Conservation (phyloP, 139 green algal genomes). For the Chlorella ohadii region DNA sequence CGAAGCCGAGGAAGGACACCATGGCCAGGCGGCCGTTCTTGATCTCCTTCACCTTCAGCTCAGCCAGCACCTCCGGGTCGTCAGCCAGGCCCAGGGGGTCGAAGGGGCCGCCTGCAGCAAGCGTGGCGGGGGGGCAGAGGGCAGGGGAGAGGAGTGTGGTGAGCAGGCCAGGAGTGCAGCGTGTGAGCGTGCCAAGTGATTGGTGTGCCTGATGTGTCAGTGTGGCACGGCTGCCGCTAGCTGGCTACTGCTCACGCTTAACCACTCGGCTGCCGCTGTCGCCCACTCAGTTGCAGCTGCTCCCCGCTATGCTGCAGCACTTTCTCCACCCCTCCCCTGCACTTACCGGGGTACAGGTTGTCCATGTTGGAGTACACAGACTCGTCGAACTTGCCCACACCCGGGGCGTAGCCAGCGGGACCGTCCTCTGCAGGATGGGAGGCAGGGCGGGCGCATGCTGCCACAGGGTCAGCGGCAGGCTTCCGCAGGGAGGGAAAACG, state of each 20-base stretch:
- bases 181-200: too few species aligned
- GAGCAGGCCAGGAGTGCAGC: background rate
- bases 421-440: conserved; percentile 56
- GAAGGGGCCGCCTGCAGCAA: conserved; percentile 81
- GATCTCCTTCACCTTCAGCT: conserved; percentile 98
- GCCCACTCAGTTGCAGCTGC: too few species aligned
- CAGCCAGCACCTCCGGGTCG: conserved; percentile 90
- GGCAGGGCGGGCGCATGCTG: too few species aligned
- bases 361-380: conserved; percentile 90
- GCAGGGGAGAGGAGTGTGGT: background rate
- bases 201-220: too few species aligned
- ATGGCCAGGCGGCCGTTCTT: conserved; percentile 97
- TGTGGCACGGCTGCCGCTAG: too few species aligned
- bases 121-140: background rate
- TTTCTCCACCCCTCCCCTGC: too few species aligned
- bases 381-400: conserved; percentile 93
- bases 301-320: too few species aligned
- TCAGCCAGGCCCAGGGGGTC: conserved; percentile 95
- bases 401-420: conserved; percentile 90
- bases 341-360: conserved; percentile 84
- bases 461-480: too few species aligned
- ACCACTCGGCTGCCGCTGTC: too few species aligned
- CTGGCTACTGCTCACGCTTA: too few species aligned
- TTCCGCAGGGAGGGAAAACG: too few species aligned
- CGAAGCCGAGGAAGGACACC: conserved; percentile 83